Base-by-base conservation (phyloP, 108 stramenopile genomes). In the Cyclostephanos tholiformis region DNA sequence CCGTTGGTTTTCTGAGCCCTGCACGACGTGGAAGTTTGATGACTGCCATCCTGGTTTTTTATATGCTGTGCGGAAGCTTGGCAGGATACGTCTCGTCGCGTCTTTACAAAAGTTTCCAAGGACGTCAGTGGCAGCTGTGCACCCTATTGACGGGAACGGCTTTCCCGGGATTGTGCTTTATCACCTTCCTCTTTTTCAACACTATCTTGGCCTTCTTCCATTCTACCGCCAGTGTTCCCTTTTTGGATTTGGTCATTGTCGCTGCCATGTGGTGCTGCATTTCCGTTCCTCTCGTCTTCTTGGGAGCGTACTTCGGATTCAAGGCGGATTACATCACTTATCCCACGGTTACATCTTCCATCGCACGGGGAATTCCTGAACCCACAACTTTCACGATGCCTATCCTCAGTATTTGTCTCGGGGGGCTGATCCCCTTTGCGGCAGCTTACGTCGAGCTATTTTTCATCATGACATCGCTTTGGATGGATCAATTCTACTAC, bases 401-500 rank as follows among this genome's bases (percentile, higher is more conserved):
- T 22, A 67, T 75, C 52, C 85, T 97, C 49, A 91, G 90, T 48
- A 88, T 95, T 64, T 16, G 80, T 41, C 61, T 95, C 41, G 95
- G 97, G 3, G 98, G 95, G 38, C 84, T 98, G 70, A 88, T 99
- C 68, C 99, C 97, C 8, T 99, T 98, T 73, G 97, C 96, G 0
- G 98, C 97, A 25, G 97, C 97, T 27, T 99, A 97, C 30, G 98
- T 98, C 29, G 99, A 99, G 82, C 86, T 99, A 32, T 99, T 98
- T 82, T 99, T 98, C 91, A 99, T 99, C 91, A 93, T 98, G 89
- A 93, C 93, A 46, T 88, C 86, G 61, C 75, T 99, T 77, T 99
- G 98, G 98, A 97, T 99, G 97, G 97, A 97, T 76, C 95, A 97
- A 74, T 99, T 95, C 93, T 99, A 98, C 89, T 98, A 98, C 76